These are phyloP conservation scores for Thielaviopsis musarum DNA, from an alignment of 2,329 filamentous ascomycete species.

Conservation along the genomic window DNA sequence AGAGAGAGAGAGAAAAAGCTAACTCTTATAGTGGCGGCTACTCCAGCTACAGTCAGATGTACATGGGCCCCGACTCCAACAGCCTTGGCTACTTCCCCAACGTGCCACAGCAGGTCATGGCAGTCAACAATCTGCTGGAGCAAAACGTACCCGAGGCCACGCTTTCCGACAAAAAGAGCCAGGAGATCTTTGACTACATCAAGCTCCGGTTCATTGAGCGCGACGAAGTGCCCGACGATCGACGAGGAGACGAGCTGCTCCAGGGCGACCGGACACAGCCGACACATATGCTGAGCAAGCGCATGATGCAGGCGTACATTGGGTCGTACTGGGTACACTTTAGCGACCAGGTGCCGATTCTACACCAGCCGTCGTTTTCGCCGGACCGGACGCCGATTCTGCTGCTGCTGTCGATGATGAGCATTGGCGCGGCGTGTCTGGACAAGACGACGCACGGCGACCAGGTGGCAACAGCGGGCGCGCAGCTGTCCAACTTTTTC, in stretches of 20 bases:
- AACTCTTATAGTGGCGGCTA: constrained; percentile 7
- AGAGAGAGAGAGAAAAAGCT: background rate
- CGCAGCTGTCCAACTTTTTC: constrained; percentile 73
- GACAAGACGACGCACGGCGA: constrained; percentile 64
- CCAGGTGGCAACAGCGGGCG: constrained; percentile 57
- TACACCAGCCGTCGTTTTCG: constrained; percentile 87
- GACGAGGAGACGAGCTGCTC: constrained; percentile 22
- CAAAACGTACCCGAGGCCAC: constrained; percentile 62
- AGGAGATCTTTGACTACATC: constrained; percentile 70
- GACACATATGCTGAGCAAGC: constrained; percentile 56
- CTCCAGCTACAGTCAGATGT: constrained; percentile 11
- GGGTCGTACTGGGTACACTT: constrained; percentile 90
- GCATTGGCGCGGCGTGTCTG: constrained; percentile 77
- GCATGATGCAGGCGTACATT: constrained; percentile 94
- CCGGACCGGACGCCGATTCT: constrained; percentile 75
- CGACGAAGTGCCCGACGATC: constrained; percentile 38
- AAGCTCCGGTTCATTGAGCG: constrained; percentile 63
- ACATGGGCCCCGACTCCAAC: constrained; percentile 14
- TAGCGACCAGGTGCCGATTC: constrained; percentile 81
- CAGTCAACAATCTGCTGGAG: constrained; percentile 71
- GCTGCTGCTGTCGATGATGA: constrained; percentile 74
- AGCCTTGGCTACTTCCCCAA: constrained; percentile 40
- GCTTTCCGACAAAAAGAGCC: constrained; percentile 74
- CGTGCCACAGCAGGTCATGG: constrained; percentile 67
- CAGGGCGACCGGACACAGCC: constrained; percentile 58